Conservation (phyloP, 2,329 filamentous ascomycete genomes). For the Juglanconis oblonga region DNA sequence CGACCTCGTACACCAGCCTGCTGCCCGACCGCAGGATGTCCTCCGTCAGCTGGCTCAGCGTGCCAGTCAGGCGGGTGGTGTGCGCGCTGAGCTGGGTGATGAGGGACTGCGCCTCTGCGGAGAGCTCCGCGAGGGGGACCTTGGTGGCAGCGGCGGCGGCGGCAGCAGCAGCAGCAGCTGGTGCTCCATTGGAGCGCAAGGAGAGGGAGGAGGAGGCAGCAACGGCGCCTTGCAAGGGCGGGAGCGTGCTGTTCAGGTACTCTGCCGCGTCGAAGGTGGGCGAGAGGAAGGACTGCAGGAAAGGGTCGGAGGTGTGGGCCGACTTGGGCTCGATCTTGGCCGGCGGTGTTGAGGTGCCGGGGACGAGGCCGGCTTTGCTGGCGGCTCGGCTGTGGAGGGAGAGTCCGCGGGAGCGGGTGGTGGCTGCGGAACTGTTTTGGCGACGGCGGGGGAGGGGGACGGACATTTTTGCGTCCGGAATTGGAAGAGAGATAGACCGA, state of each 20-base stretch:
- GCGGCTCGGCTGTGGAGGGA: slow-evolving; percentile 40
- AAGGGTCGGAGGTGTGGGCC: slow-evolving; percentile 66
- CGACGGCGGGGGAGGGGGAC: slow-evolving; percentile 38
- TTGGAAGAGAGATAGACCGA: not conserved
- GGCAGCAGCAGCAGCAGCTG: too few species aligned
- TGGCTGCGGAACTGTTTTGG: slow-evolving; percentile 42
- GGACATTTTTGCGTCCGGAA: slow-evolving; percentile 29
- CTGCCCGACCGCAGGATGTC: slow-evolving; percentile 89
- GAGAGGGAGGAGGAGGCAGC: slow-evolving; percentile 24
- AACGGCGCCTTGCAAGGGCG: slow-evolving; percentile 59
- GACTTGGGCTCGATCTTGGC: slow-evolving; percentile 47
- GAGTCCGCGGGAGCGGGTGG: slow-evolving; percentile 33
- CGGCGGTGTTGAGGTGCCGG: not conserved
- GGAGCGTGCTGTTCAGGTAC: slow-evolving; percentile 79
- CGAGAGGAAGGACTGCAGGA: slow-evolving; percentile 71
- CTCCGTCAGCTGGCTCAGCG: slow-evolving; percentile 85
- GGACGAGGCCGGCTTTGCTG: slow-evolving; percentile 27
- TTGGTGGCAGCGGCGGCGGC: slow-evolving; percentile 31
- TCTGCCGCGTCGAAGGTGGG: slow-evolving; percentile 78
- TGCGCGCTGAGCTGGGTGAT: slow-evolving; percentile 86
- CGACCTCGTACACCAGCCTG: slow-evolving; percentile 88
- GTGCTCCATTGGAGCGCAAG: slow-evolving; percentile 18
- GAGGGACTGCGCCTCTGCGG: slow-evolving; percentile 77
- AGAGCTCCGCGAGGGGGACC: slow-evolving; percentile 71
- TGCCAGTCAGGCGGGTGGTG: slow-evolving; percentile 76